Percentiles rank a stretch among this genome's conserved stretches.
These are phyloP conservation scores for Solanum aculeatissimum DNA, from an alignment of 305 asterid species.

Conservation along the genomic window DNA sequence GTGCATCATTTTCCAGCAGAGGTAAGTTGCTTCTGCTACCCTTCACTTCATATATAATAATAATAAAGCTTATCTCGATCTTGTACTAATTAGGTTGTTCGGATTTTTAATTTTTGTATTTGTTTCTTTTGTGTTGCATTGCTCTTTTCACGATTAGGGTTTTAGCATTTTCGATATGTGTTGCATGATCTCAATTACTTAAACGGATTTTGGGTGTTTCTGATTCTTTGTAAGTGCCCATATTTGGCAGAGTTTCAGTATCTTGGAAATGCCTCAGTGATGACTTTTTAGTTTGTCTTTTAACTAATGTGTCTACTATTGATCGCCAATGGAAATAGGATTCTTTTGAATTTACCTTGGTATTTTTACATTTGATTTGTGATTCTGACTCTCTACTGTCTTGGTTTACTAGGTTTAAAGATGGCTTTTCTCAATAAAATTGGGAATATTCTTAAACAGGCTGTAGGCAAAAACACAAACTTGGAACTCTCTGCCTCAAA, in stretches of 20 bases:
- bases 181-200: neutral
- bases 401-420: slow-evolving; percentile 20
- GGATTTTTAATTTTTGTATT: neutral
- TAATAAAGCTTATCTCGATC: neutral
- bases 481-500: slow-evolving; percentile 33
- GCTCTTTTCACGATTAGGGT: neutral
- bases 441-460: slow-evolving; percentile 45
- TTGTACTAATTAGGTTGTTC: neutral
- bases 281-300: neutral
- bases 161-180: neutral
- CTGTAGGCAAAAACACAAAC: slow-evolving; percentile 29
- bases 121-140: neutral
- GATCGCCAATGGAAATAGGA: neutral
- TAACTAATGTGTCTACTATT: neutral
- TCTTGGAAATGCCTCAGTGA: neutral
- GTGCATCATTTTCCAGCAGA: neutral
- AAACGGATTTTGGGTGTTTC: neutral
- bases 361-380: neutral
- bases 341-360: neutral
- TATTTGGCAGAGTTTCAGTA: too few species aligned
- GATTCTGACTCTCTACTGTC: neutral
- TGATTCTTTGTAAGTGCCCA: neutral
- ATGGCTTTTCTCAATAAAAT: slow-evolving; percentile 80
- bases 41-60: neutral
- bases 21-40: neutral